Evolutionary conservation across 441 rosid species (phyloP), one percentile per base, ranked within the genome.

Genomic region (Isatis lusitanica): DNA sequence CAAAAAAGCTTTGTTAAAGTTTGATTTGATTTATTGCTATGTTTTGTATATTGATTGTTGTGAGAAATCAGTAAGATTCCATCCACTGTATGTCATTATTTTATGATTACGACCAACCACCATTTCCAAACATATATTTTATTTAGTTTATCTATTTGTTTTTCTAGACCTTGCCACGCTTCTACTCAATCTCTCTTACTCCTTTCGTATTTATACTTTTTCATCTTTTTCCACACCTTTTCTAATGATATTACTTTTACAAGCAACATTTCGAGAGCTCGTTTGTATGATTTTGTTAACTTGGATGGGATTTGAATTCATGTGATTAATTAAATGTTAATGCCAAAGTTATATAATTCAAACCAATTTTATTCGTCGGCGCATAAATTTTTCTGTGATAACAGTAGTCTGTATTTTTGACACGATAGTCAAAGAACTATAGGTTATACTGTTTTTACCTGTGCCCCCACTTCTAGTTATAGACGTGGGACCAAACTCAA

Each of bases 121-220:
- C 72, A 65, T 24, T 42, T 71, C 21, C 42, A 16, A 63, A 69
- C 26, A 44, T 47, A 44, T 47, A 43, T 38, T 11, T 21, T 60
- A 61, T 31, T 38, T 26, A 17, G 31, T 6, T 38, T 28, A 11
- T 9, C 8, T 73, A 31, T 52, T 51, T 69, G 46, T 66, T 36
- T 50, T 40, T 52, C 66, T 74, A 76, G 63, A 51, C 82, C 78
- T 85, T 80, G 66, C 82, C 81, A 83, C 69, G 66, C 81, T 65
- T 82, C 82, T 77, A 82, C 85, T 85, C 88, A 80, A 81, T 38
- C 28, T 26, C 24, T 21, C 24, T 21, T 21, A 26, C 28, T 26
- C 28, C 28, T 26, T 26, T 26, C 28, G 28, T 26, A 26, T 26
- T 26, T 26, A 26, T 26, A 26, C 28, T 3, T 26, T 26, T 26